Conservation (phyloP, 2,329 filamentous ascomycete species). For the Microdochium nivale region DNA sequence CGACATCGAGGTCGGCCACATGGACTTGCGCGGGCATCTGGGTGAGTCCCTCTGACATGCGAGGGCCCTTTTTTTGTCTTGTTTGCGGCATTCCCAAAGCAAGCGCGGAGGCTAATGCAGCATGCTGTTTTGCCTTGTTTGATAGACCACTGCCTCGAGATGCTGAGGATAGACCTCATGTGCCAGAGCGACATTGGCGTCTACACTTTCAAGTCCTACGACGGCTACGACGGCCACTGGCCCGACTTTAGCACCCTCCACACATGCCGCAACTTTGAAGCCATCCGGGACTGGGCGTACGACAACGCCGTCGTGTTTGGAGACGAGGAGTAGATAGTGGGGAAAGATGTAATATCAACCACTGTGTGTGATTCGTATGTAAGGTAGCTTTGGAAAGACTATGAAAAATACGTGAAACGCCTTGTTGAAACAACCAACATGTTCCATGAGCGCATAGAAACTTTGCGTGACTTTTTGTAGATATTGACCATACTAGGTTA, state of each 20-base stretch:
- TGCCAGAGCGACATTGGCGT: conserved; percentile 46
- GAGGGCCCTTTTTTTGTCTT: too few relatives aligned
- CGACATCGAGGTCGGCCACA: conserved; percentile 33
- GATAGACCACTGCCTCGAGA: conserved; percentile 43
- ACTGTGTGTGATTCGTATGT: too few relatives aligned
- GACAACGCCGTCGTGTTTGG: conserved; percentile 32
- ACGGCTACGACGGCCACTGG: conserved; percentile 38
- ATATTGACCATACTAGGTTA: too few relatives aligned
- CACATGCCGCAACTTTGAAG: conserved; percentile 45
- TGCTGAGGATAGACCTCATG: conserved; percentile 42
- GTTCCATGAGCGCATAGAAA: too few relatives aligned
- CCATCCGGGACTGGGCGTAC: conserved; percentile 40
- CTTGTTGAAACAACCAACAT: too few relatives aligned
- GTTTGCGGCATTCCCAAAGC: not conserved
- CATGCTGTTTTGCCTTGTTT: conserved; percentile 3
- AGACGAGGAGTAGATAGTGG: not conserved
- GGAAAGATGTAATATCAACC: too few relatives aligned
- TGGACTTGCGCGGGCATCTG: conserved; percentile 35
- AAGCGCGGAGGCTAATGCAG: conserved; percentile 2
- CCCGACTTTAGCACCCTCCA: conserved; percentile 45
- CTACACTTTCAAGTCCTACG: conserved; percentile 43
- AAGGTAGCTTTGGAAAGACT: too few relatives aligned
- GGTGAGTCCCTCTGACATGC: too few relatives aligned
- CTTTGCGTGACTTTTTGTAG: too few relatives aligned
- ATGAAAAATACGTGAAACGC: too few relatives aligned